Evolutionary conservation across 129 eudicot species (phyloP).

Genomic region (Glebionis coronaria): DNA sequence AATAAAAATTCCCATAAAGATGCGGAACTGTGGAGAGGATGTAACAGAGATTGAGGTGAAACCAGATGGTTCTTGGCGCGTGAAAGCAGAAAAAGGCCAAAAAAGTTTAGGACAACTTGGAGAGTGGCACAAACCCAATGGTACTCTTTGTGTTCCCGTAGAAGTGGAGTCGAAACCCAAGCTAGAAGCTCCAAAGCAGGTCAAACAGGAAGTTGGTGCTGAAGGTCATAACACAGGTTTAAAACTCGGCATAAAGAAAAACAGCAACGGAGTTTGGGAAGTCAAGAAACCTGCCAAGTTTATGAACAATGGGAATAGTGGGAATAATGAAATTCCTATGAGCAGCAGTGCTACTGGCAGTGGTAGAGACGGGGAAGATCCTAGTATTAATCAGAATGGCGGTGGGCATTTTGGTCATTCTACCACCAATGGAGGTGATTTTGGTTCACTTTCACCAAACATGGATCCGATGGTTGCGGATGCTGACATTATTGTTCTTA

Average conservation of each 20-base stretch:
- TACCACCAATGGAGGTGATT: conserved; percentile 48
- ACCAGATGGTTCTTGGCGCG: conserved; percentile 97
- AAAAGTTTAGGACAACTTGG: conserved; percentile 63
- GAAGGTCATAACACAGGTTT: conserved; percentile 63
- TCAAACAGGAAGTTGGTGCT: conserved; percentile 62
- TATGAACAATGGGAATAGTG: conserved; percentile 28
- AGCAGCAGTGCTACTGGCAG: conserved; percentile 89
- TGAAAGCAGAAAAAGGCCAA: conserved; percentile 61
- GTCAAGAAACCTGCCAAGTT: conserved; percentile 57
- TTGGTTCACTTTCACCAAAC: conserved; percentile 62
- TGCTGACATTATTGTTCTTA: conserved; percentile 66
- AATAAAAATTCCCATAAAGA: conserved; percentile 25
- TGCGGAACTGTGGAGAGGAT: conserved; percentile 75
- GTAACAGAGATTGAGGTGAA: conserved; percentile 84
- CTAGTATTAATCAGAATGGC: conserved; percentile 75
- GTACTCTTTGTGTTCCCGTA: conserved; percentile 43
- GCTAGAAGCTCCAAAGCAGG: conserved; percentile 46
- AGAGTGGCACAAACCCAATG: conserved; percentile 85
- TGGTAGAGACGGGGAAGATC: conserved; percentile 78
- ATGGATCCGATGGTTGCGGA: conserved; percentile 38
- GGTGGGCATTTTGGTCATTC: conserved; percentile 59
- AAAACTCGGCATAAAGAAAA: conserved; percentile 76
- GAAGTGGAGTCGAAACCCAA: conserved; percentile 51
- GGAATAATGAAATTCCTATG: conserved; percentile 52
- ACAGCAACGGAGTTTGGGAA: conserved; percentile 74